phyloP scores from a whole-genome alignment of 2,329 filamentous ascomycete genomes.

The Trichophyton schoenleinii region DNA sequence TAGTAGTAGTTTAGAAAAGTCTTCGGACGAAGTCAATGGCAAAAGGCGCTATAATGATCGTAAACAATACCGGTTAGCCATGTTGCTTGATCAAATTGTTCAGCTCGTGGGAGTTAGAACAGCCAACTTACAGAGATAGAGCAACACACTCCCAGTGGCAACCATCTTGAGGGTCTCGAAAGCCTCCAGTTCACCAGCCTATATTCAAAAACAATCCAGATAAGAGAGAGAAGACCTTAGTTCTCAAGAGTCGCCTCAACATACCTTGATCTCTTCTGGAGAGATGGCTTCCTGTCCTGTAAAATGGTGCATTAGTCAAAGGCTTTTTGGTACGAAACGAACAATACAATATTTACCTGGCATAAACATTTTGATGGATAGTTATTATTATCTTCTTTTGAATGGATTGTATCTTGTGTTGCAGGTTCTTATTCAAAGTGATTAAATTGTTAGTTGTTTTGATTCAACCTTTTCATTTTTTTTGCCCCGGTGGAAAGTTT shows the following conservation, averaged over 20 bases:
- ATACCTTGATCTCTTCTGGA: constrained; percentile 35
- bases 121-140: constrained; percentile 49
- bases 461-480: background rate
- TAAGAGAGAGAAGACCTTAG: background rate
- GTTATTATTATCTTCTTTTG: background rate
- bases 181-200: constrained; percentile 43
- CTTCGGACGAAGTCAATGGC: constrained; percentile 38
- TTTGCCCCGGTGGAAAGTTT: background rate
- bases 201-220: constrained; percentile 6
- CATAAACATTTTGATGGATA: constrained; percentile 14
- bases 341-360: constrained; percentile 12
- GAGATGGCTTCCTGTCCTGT: constrained; percentile 34
- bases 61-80: background rate
- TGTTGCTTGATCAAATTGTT: background rate
- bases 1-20: constrained; percentile 28
- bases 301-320: background rate
- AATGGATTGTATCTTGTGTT: background rate
- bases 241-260: background rate
- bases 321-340: background rate
- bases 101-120: background rate
- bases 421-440: background rate
- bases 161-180: constrained; percentile 43
- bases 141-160: constrained; percentile 41
- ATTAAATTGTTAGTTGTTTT: background rate
- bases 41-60: constrained; percentile 32